A percentile compares a stretch with the other conserved stretches of the same genome.
Conservation (phyloP, 768 basidiomycete species). For the Kwoniella dendrophila region DNA sequence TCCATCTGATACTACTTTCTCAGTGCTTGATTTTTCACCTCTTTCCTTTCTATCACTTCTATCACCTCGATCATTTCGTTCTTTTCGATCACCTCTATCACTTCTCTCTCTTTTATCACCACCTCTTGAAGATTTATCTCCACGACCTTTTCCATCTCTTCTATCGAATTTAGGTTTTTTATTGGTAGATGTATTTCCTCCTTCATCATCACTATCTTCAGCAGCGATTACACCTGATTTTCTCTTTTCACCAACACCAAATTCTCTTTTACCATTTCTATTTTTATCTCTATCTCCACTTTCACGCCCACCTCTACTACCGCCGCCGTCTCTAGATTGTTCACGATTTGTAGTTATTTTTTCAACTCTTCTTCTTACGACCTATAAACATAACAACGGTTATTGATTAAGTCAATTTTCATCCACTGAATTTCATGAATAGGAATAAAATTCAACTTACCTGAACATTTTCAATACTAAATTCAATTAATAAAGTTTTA, state of each 20-base stretch:
- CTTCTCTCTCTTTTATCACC: conserved; percentile 2
- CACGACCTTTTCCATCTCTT: conserved; percentile 4
- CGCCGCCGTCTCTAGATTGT: conserved; percentile 11
- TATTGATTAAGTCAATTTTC: not conserved
- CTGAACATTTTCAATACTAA: conserved; percentile 92
- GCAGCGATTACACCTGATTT: conserved; percentile 32
- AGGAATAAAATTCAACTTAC: conserved; percentile 50
- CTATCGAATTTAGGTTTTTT: conserved; percentile 31
- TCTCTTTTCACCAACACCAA: conserved; percentile 20
- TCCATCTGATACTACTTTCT: conserved; percentile 14
- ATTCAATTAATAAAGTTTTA: conserved; percentile 79
- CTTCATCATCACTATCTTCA: conserved; percentile 45
- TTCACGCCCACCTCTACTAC: too few species aligned
- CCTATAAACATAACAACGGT: conserved; percentile 33
- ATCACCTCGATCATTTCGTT: conserved; percentile 7
- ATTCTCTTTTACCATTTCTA: conserved; percentile 8
- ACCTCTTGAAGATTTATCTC: conserved; percentile 25
- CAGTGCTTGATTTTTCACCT: not conserved
- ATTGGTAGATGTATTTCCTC: conserved; percentile 31
- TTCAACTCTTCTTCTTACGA: conserved; percentile 73
- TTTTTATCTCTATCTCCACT: conserved; percentile 5
- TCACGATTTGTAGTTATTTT: conserved; percentile 51
- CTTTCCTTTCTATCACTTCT: conserved; percentile 6
- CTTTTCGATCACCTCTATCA: conserved; percentile 17
- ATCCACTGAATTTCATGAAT: not conserved